phyloP scores from a whole-genome alignment of 345 rosid species.

The Cardiospermum halicacabum region DNA sequence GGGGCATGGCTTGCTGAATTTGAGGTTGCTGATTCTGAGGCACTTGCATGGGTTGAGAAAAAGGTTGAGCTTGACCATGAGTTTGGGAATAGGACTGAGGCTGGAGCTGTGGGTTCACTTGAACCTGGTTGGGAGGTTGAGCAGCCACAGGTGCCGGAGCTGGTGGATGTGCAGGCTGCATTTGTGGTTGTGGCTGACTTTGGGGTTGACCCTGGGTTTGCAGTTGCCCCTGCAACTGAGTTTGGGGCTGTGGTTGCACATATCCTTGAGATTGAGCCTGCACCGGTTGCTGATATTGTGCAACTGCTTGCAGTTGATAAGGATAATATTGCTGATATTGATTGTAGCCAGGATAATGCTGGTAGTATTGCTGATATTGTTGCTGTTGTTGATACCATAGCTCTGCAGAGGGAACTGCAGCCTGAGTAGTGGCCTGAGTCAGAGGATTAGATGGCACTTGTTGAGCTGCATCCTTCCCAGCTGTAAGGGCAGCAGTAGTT shows the following conservation, averaged over 20 bases:
- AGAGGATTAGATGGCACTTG: slow-evolving; percentile 31
- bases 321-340: slow-evolving; percentile 54
- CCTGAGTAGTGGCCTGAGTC: slow-evolving; percentile 33
- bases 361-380: slow-evolving; percentile 64
- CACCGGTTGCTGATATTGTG: slow-evolving; percentile 32
- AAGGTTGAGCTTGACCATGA: slow-evolving; percentile 26
- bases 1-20: slow-evolving; percentile 28
- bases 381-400: slow-evolving; percentile 66
- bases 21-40: slow-evolving; percentile 46
- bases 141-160: slow-evolving; percentile 28
- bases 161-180: slow-evolving; percentile 17
- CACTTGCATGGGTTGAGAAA: slow-evolving; percentile 24
- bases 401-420: slow-evolving; percentile 41
- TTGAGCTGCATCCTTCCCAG: slow-evolving; percentile 32
- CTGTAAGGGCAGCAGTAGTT: slow-evolving; percentile 21
- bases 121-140: slow-evolving; percentile 46
- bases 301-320: slow-evolving; percentile 46
- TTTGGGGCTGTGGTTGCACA: slow-evolving; percentile 27
- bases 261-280: slow-evolving; percentile 31
- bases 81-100: slow-evolving; percentile 26
- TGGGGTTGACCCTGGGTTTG: slow-evolving; percentile 23
- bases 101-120: slow-evolving; percentile 17
- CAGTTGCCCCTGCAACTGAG: slow-evolving; percentile 18
- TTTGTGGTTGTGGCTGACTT: slow-evolving; percentile 16
- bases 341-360: slow-evolving; percentile 55